Base-by-base conservation (phyloP, 2,329 filamentous ascomycete genomes). In the Drechslera avenae region DNA sequence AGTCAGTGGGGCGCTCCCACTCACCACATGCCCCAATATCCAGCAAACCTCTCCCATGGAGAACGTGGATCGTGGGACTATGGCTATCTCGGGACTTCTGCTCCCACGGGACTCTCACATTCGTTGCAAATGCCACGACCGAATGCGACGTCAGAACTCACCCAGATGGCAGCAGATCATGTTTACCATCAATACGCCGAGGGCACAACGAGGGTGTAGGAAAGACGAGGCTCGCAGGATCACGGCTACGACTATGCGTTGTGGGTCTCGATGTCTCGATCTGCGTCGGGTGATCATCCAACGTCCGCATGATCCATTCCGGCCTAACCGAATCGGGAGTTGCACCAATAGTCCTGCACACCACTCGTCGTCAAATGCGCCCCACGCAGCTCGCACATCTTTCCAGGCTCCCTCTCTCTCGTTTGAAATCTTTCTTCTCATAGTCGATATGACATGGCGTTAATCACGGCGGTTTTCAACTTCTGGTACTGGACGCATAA, bases 51-150 rank as follows among this genome's bases (percentile, higher is more conserved):
- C 28, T 41, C 67, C 45, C 62, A 66, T 47, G 62, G 57, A 51
- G 66, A 65, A 45, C 68, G 69, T 32, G 60, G 59, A 16, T 67
- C 72, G 19, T 74, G 71, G 70, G 72, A 74, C 50, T 74, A 73
- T 46, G 62, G 63, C 18, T 73, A 72, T 56, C 59, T 73, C 31
- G 64, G 59, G 47, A 56, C 63, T 23, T 59, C 63, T 39, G 52
- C 66, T 35, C 60, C 63, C 16, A 46, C 64, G 44, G 62, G 60
- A 43, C 59, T 62, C 53, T 53, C 65, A 45, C 68, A 71, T 50
- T 57, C 68, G 43, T 57, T 71, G 54, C 68, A 69, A 47, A 64
- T 69, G 59, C 60, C 68, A 62, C 68, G 64, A 50, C 59, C 68
- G 33, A 67, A 69, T 49, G 56, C 66, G n/a, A 62, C 60, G 45